A percentile compares a stretch with the other conserved stretches of the same genome.
Conservation (phyloP, 2,329 filamentous ascomycete genomes). For the Berkeleyomyces rouxiae region DNA sequence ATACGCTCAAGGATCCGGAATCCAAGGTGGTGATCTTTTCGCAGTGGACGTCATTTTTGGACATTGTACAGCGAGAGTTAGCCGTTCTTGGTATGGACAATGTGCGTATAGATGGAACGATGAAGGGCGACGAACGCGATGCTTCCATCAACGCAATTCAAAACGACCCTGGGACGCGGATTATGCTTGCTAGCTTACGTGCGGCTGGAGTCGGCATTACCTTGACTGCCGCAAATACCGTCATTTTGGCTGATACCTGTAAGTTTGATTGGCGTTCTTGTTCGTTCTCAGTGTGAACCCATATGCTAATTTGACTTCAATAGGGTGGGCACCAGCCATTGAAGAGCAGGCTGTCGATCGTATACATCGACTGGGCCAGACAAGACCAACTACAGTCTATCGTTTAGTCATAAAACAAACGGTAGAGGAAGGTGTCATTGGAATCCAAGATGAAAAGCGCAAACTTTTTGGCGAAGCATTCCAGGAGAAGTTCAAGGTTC, state of each 20-base stretch:
- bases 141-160: conserved; percentile 51
- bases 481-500: conserved; percentile 42
- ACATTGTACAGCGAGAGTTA: conserved; percentile 55
- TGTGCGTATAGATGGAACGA: conserved; percentile 64
- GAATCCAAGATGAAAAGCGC: conserved; percentile 64
- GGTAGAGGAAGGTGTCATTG: conserved; percentile 66
- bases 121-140: conserved; percentile 56
- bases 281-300: no score
- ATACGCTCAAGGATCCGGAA: conserved; percentile 43
- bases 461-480: conserved; percentile 65
- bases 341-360: conserved; percentile 85
- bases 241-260: conserved; percentile 66
- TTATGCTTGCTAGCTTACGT: conserved; percentile 66
- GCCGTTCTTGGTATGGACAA: conserved; percentile 41
- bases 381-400: conserved; percentile 60
- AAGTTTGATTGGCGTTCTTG: conserved; percentile 17
- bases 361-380: conserved; percentile 75
- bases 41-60: conserved; percentile 62
- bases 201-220: conserved; percentile 80
- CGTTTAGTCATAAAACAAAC: conserved; percentile 64
- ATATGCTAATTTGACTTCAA: background rate
- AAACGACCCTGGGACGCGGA: conserved; percentile 46
- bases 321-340: conserved; percentile 79
- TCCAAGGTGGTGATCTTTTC: conserved; percentile 61
- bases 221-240: conserved; percentile 70